Conservation (phyloP, 257 asterid species). For the Petrea volubilis region DNA sequence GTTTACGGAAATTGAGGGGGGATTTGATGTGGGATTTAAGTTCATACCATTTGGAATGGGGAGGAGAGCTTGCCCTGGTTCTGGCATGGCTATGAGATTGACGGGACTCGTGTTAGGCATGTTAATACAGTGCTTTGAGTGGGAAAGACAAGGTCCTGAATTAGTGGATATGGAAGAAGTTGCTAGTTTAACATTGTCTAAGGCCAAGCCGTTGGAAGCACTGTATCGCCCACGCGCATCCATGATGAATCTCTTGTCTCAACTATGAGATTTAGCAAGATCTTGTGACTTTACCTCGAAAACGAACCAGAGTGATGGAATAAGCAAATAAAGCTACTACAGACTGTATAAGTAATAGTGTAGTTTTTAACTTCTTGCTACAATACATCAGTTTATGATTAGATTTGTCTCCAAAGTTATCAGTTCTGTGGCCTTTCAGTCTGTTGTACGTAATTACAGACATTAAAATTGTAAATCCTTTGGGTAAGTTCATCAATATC, state of each 20-base stretch:
- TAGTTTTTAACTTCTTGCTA: too few species aligned
- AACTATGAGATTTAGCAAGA: neutral
- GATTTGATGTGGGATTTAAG: neutral
- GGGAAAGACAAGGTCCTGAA: constrained; percentile 28
- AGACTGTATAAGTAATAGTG: neutral
- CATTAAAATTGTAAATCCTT: too few species aligned
- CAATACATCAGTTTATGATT: too few species aligned
- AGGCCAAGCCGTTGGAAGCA: constrained; percentile 30
- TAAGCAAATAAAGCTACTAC: neutral
- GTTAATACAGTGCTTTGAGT: constrained; percentile 40
- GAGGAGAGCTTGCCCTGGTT: constrained; percentile 39
- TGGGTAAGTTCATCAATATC: too few species aligned
- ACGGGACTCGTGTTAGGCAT: constrained; percentile 29
- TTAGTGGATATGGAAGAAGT: constrained; percentile 22
- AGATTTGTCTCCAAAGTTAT: too few species aligned
- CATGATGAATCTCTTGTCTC: neutral
- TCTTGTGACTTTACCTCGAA: neutral
- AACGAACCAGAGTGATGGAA: neutral
- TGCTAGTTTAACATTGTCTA: constrained; percentile 27
- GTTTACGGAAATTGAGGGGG: constrained; percentile 8
- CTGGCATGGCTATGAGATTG: constrained; percentile 28
- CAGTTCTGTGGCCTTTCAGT: too few species aligned
- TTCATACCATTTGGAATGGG: constrained; percentile 38
- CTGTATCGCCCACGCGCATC: constrained; percentile 19
- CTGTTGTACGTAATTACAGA: too few species aligned